phyloP scores from a whole-genome alignment of 768 basidiomycete genomes.

The Amanita pallidorosea region DNA sequence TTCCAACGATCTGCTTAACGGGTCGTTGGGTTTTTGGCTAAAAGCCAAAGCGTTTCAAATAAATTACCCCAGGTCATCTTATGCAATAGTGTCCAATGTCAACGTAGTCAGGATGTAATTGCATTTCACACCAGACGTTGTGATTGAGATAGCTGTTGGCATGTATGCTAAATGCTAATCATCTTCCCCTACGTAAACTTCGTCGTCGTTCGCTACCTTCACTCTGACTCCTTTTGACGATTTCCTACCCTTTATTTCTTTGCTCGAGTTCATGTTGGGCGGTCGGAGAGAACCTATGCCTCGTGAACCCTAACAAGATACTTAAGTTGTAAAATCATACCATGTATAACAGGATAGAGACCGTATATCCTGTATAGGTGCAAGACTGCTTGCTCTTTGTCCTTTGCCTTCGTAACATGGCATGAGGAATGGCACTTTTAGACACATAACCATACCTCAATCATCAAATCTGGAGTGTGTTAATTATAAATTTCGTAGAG shows the following conservation, averaged over 20 bases:
- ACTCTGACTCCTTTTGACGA: slow-evolving; percentile 22
- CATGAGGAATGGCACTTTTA: too few species aligned
- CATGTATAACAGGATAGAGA: slow-evolving; percentile 52
- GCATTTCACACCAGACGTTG: not conserved
- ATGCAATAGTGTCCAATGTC: not conserved
- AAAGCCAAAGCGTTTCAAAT: not conserved
- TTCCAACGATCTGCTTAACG: too few species aligned
- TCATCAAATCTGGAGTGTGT: slow-evolving; percentile 62
- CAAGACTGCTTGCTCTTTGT: slow-evolving; percentile 90
- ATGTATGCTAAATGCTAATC: not conserved
- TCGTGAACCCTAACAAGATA: not conserved
- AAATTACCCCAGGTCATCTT: not conserved
- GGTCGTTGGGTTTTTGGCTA: too few species aligned
- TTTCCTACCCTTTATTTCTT: slow-evolving; percentile 33
- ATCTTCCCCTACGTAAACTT: not conserved
- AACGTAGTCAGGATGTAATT: not conserved
- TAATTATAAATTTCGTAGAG: slow-evolving; percentile 4
- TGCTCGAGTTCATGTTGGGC: slow-evolving; percentile 28
- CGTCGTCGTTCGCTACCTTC: not conserved
- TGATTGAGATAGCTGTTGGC: not conserved
- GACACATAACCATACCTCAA: slow-evolving; percentile 39
- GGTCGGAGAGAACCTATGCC: slow-evolving; percentile 33
- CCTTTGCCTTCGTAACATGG: slow-evolving; percentile 45
- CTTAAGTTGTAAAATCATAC: slow-evolving; percentile 14
- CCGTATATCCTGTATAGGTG: slow-evolving; percentile 73